These are phyloP conservation scores for Inosperma sp. DNA, from an alignment of 768 basidiomycete species.

Conservation along the genomic window DNA sequence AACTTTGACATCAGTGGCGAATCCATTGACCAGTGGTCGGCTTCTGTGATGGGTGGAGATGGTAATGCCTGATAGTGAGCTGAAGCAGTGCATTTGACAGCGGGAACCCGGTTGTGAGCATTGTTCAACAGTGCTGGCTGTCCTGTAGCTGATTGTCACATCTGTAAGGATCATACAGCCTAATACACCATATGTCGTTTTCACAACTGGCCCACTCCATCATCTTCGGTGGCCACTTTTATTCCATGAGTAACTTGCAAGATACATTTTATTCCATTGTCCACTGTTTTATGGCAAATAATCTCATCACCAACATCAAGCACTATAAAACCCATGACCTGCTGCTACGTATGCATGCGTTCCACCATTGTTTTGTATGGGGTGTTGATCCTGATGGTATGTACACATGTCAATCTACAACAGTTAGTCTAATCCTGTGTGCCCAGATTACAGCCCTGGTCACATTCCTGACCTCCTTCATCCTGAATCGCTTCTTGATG, in stretches of 20 bases:
- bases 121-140: background rate
- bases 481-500: background rate
- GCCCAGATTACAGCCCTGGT: background rate
- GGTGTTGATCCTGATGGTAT: background rate
- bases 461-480: background rate
- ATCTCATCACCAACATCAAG: background rate
- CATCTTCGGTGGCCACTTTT: slow-evolving; percentile 8
- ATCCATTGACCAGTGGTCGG: too few species aligned
- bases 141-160: too few species aligned
- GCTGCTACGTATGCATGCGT: background rate
- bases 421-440: background rate
- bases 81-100: background rate
- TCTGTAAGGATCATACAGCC: slow-evolving; percentile 5
- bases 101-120: background rate
- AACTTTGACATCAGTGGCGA: background rate
- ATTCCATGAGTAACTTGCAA: background rate
- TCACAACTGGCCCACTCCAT: slow-evolving; percentile 1
- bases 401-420: background rate
- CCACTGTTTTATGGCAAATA: background rate
- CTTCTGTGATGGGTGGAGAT: background rate
- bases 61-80: background rate
- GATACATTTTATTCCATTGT: background rate
- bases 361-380: background rate
- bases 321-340: background rate
- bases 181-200: slow-evolving; percentile 6